These are phyloP conservation scores for Linnemannia exigua DNA, from an alignment of 192 early-diverging fungal species.

Conservation along the genomic window DNA sequence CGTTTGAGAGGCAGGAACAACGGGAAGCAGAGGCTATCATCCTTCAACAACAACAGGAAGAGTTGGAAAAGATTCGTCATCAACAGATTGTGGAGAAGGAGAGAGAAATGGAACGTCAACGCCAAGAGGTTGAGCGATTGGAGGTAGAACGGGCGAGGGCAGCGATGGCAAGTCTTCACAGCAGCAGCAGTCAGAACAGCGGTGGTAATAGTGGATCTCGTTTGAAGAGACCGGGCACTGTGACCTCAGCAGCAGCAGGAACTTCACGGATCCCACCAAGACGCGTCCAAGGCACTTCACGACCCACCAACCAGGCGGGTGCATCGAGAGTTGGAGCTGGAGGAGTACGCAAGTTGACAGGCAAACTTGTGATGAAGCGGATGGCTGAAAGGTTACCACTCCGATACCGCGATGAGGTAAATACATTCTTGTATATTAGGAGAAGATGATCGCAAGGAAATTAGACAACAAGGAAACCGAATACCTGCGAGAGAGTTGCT, in stretches of 20 bases:
- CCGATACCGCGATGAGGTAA: slow-evolving; percentile 50
- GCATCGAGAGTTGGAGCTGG: slow-evolving; percentile 39
- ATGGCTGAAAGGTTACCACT: slow-evolving; percentile 45
- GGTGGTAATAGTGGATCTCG: neutral
- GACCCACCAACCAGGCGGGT: neutral
- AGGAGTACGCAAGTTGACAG: slow-evolving; percentile 43
- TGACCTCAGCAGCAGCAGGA: neutral
- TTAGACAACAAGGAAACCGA: neutral
- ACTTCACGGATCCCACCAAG: slow-evolving; percentile 26
- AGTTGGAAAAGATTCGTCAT: slow-evolving; percentile 36
- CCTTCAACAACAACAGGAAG: slow-evolving; percentile 47
- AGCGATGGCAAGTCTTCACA: slow-evolving; percentile 10
- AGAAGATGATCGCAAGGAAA: neutral
- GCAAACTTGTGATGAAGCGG: slow-evolving; percentile 47
- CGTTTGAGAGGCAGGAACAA: slow-evolving; percentile 50
- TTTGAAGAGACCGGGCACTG: neutral
- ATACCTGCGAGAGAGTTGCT: neutral
- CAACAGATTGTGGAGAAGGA: slow-evolving; percentile 47
- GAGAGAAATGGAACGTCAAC: slow-evolving; percentile 33
- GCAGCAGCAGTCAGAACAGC: neutral
- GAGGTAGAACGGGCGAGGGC: slow-evolving; percentile 34
- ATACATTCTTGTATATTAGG: neutral
- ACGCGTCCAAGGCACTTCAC: slow-evolving; percentile 2
- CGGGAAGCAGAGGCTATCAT: slow-evolving; percentile 42
- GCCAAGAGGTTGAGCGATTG: slow-evolving; percentile 31